Percentiles rank a stretch among this genome's conserved stretches.
These are phyloP conservation scores for Mrakia gelida DNA, from an alignment of 768 basidiomycete species.

Conservation along the genomic window DNA sequence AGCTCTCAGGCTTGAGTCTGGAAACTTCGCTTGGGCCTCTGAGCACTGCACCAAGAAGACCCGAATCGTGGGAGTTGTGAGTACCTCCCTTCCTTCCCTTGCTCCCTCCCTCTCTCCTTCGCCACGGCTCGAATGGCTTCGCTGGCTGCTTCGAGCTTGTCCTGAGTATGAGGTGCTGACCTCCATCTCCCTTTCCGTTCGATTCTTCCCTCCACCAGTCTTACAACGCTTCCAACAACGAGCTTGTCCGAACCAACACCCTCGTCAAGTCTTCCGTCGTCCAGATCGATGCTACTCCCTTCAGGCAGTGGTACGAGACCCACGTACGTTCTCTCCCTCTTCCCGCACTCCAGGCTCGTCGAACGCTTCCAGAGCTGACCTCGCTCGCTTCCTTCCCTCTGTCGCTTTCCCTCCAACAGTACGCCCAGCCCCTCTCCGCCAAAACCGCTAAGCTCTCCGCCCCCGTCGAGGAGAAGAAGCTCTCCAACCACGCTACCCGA, in stretches of 20 bases:
- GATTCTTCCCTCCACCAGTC: not conserved
- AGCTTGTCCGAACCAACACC: constrained; percentile 98
- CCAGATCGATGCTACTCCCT: constrained; percentile 96
- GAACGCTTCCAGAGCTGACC: not conserved
- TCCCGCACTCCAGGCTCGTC: not conserved
- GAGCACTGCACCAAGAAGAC: constrained; percentile 94
- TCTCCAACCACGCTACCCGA: constrained; percentile 86
- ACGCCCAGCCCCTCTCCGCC: constrained; percentile 82
- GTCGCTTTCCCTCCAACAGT: constrained; percentile 53
- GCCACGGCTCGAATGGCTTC: not conserved
- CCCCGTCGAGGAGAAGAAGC: constrained; percentile 60
- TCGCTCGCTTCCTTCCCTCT: not conserved
- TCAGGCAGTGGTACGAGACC: constrained; percentile 99
- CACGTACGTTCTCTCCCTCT: constrained; percentile 62
- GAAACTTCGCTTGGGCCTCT: constrained; percentile 98
- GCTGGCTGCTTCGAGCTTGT: not conserved
- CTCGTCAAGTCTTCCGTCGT: constrained; percentile 95
- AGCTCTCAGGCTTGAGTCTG: constrained; percentile 90
- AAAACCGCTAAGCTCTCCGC: constrained; percentile 49
- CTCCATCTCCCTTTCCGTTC: not conserved
- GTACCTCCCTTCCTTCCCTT: constrained; percentile 43
- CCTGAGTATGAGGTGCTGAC: not conserved
- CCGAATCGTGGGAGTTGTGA: constrained; percentile 88
- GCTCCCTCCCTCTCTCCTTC: not conserved
- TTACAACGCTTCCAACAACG: constrained; percentile 99